Percentiles rank a stretch among this genome's conserved stretches.
These are phyloP conservation scores for Lyophyllum shimeji DNA, from an alignment of 768 basidiomycete genomes.

Conservation along the genomic window DNA sequence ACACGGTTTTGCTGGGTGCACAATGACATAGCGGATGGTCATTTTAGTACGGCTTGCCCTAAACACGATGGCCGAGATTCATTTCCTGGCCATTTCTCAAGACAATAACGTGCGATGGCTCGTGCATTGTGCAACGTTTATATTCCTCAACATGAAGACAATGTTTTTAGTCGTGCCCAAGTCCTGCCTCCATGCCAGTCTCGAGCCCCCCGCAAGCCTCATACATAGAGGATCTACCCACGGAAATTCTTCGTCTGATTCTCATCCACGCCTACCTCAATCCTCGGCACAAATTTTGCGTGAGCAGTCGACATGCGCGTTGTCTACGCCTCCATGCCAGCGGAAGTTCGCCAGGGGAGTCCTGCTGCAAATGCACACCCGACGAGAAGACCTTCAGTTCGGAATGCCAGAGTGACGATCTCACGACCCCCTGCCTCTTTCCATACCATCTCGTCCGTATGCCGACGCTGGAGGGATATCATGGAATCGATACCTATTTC, in stretches of 20 bases:
- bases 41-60: too few species aligned
- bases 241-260: not conserved
- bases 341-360: not conserved
- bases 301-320: not conserved
- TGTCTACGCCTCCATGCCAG: not conserved
- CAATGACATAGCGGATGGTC: too few species aligned
- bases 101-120: too few species aligned
- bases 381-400: not conserved
- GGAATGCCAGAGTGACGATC: not conserved
- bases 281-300: not conserved
- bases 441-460: conserved; percentile 5
- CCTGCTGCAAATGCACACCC: not conserved
- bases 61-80: too few species aligned
- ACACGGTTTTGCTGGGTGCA: too few species aligned
- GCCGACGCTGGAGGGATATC: conserved; percentile 1
- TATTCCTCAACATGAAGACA: too few species aligned
- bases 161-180: too few species aligned
- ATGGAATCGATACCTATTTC: conserved; percentile 2
- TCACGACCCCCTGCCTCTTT: not conserved
- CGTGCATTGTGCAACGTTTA: too few species aligned
- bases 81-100: too few species aligned
- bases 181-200: too few species aligned
- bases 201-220: too few species aligned
- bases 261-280: not conserved
- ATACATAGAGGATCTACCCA: not conserved